Base-by-base conservation (phyloP, 1,284 basidiomycete genomes). In the Ustilago lituana region DNA sequence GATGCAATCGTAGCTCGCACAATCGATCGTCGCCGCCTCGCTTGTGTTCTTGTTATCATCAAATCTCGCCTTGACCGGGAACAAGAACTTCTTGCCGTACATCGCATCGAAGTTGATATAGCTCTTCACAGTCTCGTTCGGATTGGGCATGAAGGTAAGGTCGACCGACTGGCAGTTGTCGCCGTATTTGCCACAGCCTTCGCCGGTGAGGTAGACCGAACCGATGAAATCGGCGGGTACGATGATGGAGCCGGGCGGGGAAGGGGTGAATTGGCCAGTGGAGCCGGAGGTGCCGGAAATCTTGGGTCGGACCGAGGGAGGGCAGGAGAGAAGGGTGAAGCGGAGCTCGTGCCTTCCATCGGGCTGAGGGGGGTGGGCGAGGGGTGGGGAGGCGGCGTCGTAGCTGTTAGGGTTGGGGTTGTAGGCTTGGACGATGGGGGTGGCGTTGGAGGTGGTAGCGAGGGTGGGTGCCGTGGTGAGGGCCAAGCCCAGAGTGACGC, bases 321-420 rank as follows among this genome's bases (percentile, higher is more conserved):
- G 38, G 22, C 63, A 66, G 31, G 32, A 29, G 22, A 55, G 47
- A 0, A 66, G 45, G 20, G 51, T 45, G 48, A 66, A 66, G 23
- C 63, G 56, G 46, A 66, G 49, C 23, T 59, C 56, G 63, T 66
- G 63, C 4, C 63, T 51, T 9, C 63, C 63, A 15, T 66, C 63
- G 14, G 48, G 4, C 27, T 63, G 60, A 5, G 60, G 44, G 10
- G 27, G 8, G 36, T 62, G 59, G 3, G 47, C 37, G 36, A 47
- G 46, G 0, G 52, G 17, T 7, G 36, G 26, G 1, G 59, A 45
- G 24, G 59, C 52, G 4, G 59, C 46, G 19, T 55, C 22, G 37
- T 62, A 55, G 27, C 46, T 41, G 12, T 14, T 33, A 19, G 49
- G 17, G 0, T 38, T 10, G 22, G 40, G 12, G 37, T 40, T n/a